These are phyloP conservation scores for Pleurotus platypus DNA, from an alignment of 768 basidiomycete species.

Conservation along the genomic window DNA sequence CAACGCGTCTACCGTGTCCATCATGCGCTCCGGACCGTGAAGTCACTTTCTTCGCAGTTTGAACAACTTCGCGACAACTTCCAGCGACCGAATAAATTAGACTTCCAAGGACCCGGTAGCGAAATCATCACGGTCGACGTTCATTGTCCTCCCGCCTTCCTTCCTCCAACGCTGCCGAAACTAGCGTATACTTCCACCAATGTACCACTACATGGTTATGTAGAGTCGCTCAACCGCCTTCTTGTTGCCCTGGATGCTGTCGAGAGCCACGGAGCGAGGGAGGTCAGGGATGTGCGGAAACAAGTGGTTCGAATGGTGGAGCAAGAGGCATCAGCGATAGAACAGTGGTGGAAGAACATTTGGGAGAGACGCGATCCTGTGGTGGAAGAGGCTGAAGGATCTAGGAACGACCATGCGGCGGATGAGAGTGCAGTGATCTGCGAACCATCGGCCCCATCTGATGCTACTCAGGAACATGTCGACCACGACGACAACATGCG, in stretches of 20 bases:
- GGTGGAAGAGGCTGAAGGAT: too few relatives aligned
- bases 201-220: conserved; percentile 56
- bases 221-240: conserved; percentile 58
- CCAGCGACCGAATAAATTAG: conserved; percentile 39
- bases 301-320: conserved; percentile 57
- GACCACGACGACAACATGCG: too few relatives aligned
- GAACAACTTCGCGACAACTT: conserved; percentile 37
- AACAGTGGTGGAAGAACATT: conserved; percentile 36
- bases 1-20: conserved; percentile 44
- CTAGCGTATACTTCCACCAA: conserved; percentile 64
- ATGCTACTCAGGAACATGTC: too few relatives aligned
- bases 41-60: conserved; percentile 39
- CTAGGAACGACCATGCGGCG: too few relatives aligned
- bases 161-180: conserved; percentile 24
- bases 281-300: conserved; percentile 48
- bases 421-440: too few relatives aligned
- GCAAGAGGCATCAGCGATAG: conserved; percentile 51
- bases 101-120: conserved; percentile 37
- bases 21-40: conserved; percentile 36
- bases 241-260: conserved; percentile 67
- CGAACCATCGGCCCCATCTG: too few relatives aligned
- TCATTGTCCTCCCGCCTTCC: conserved; percentile 15
- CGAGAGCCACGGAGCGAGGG: conserved; percentile 56
- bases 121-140: conserved; percentile 24
- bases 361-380: conserved; percentile 19